Conservation (phyloP, 2,329 filamentous ascomycete genomes). For the Nemania abortiva region DNA sequence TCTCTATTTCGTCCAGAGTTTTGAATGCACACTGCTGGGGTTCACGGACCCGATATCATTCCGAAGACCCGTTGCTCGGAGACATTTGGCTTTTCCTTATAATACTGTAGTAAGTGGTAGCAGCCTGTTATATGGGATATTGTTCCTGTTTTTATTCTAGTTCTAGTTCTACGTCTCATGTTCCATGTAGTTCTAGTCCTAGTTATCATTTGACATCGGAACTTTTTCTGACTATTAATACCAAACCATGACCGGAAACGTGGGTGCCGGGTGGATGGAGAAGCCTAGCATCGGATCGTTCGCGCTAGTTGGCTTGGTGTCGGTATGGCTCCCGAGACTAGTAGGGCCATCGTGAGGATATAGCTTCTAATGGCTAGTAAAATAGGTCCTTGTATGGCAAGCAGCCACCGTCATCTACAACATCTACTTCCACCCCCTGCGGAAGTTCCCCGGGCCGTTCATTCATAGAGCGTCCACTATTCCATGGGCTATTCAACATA, state of each 20-base stretch:
- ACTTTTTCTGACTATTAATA: neutral
- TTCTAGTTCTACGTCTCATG: neutral
- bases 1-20: neutral
- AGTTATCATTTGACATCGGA: neutral
- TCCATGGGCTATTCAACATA: constrained; percentile 45
- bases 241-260: constrained; percentile 20
- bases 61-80: constrained; percentile 16
- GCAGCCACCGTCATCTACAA: constrained; percentile 45
- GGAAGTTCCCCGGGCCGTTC: constrained; percentile 46
- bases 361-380: constrained; percentile 8
- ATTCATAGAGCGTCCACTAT: constrained; percentile 42
- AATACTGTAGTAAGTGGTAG: constrained; percentile 6
- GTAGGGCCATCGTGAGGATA: neutral
- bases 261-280: constrained; percentile 27
- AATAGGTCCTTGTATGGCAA: constrained; percentile 43
- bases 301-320: constrained; percentile 33
- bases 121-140: neutral
- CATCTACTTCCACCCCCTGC: constrained; percentile 49
- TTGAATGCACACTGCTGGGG: neutral
- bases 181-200: neutral
- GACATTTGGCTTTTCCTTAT: neutral
- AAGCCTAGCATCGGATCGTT: constrained; percentile 38
- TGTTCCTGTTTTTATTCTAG: neutral
- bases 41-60: constrained; percentile 17
- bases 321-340: constrained; percentile 35